Conservation (phyloP, 768 basidiomycete genomes). For the Tremella yokohamensis region DNA sequence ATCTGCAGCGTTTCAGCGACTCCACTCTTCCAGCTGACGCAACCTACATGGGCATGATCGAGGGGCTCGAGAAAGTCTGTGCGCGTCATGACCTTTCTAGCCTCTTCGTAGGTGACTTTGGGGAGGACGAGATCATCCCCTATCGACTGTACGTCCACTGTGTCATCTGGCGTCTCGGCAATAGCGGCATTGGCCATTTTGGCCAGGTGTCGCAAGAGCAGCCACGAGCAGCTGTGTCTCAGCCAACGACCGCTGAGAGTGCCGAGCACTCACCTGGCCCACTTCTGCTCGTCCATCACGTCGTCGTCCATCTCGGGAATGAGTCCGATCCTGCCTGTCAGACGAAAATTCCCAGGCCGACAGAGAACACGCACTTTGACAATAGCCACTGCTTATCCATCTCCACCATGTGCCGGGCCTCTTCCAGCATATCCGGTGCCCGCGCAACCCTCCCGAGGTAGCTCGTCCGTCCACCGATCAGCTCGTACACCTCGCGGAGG, state of each 20-base stretch:
- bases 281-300: constrained; percentile 65
- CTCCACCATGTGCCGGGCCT: constrained; percentile 64
- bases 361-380: constrained; percentile 56
- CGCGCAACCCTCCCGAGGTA: constrained; percentile 68
- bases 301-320: constrained; percentile 69
- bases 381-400: constrained; percentile 76
- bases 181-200: constrained; percentile 34
- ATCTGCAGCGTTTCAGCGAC: constrained; percentile 63
- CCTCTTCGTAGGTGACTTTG: constrained; percentile 58
- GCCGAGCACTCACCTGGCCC: constrained; percentile 20
- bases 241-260: constrained; percentile 1
- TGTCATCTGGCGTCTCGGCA: constrained; percentile 5
- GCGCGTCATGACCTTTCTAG: constrained; percentile 77
- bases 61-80: constrained; percentile 70
- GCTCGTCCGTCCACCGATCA: constrained; percentile 75
- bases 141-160: constrained; percentile 5
- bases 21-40: constrained; percentile 45
- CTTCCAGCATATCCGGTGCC: constrained; percentile 58
- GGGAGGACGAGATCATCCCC: constrained; percentile 24
- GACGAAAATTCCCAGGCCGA: background rate
- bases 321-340: constrained; percentile 58
- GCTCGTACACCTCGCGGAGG: constrained; percentile 57
- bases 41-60: constrained; percentile 53
- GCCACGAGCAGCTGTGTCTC: constrained; percentile 73
- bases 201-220: constrained; percentile 70